These are phyloP conservation scores for Kondoa malvinella DNA, from an alignment of 768 basidiomycete species.

Conservation along the genomic window DNA sequence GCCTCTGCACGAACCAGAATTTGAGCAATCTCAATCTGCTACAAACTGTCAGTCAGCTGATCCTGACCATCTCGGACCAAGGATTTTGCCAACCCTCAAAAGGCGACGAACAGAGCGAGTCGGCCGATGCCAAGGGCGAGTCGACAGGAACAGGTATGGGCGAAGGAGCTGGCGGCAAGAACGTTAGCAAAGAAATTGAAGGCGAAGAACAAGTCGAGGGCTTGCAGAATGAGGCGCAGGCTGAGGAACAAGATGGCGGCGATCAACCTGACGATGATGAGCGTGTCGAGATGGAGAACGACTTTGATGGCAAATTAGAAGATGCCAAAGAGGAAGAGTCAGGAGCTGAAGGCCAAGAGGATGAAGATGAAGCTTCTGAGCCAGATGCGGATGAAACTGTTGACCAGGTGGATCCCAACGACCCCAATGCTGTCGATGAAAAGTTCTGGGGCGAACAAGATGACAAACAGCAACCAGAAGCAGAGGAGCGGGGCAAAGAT, in stretches of 20 bases:
- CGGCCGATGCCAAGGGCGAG: conserved; percentile 33
- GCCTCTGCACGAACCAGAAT: background rate
- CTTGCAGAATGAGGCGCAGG: conserved; percentile 39
- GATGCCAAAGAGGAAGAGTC: conserved; percentile 41
- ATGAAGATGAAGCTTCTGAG: conserved; percentile 38
- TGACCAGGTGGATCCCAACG: conserved; percentile 61
- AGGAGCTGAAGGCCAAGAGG: conserved; percentile 38
- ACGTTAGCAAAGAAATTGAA: conserved; percentile 85
- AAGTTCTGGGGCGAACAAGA: conserved; percentile 87
- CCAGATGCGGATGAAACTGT: conserved; percentile 64
- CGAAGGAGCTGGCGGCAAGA: conserved; percentile 60
- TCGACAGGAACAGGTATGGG: conserved; percentile 66
- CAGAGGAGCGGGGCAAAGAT: conserved; percentile 29
- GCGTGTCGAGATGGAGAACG: conserved; percentile 30
- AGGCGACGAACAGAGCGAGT: conserved; percentile 33
- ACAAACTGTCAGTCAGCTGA: conserved; percentile 58
- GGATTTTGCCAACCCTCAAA: conserved; percentile 90
- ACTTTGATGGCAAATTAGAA: conserved; percentile 36
- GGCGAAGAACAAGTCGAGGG: conserved; percentile 96
- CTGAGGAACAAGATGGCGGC: conserved; percentile 27
- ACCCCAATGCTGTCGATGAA: conserved; percentile 76
- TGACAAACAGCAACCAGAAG: conserved; percentile 28
- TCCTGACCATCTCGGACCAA: conserved; percentile 56
- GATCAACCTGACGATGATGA: conserved; percentile 37
- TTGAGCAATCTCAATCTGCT: conserved; percentile 48